Evolutionary conservation across 23 red algal genomes (phyloP).

Genomic region (Agarophyton chilense): DNA sequence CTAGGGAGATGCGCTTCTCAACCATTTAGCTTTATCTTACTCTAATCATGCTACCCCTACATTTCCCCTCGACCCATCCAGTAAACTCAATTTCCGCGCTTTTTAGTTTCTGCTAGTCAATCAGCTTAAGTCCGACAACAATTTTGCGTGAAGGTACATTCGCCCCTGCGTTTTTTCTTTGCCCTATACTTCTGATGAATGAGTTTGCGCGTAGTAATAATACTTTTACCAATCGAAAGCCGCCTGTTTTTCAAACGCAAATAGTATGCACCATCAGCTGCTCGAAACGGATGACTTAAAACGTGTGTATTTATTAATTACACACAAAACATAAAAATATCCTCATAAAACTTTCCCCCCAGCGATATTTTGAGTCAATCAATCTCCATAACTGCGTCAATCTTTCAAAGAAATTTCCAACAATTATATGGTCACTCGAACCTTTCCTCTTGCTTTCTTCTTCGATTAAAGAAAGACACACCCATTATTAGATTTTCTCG

Average conservation of each 20-base stretch:
- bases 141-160: neutral
- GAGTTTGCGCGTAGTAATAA: neutral
- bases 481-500: neutral
- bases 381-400: neutral
- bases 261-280: constrained; percentile 6
- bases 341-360: neutral
- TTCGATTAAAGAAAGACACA: neutral
- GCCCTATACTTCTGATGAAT: neutral
- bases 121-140: too few relatives aligned
- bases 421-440: neutral
- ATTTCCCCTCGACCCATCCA: too few relatives aligned
- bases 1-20: too few relatives aligned
- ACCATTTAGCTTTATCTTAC: too few relatives aligned
- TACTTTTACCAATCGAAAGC: neutral
- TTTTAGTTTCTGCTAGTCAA: too few relatives aligned
- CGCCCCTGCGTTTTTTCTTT: neutral
- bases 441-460: neutral
- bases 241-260: neutral
- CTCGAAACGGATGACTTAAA: constrained; percentile 1
- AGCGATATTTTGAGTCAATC: neutral
- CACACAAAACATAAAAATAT: neutral
- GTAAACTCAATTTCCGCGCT: too few relatives aligned
- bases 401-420: neutral
- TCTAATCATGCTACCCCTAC: too few relatives aligned
- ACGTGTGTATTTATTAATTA: neutral